These are phyloP conservation scores for Lecanicillium sp. DNA, from an alignment of 2,329 filamentous ascomycete genomes.

Conservation along the genomic window DNA sequence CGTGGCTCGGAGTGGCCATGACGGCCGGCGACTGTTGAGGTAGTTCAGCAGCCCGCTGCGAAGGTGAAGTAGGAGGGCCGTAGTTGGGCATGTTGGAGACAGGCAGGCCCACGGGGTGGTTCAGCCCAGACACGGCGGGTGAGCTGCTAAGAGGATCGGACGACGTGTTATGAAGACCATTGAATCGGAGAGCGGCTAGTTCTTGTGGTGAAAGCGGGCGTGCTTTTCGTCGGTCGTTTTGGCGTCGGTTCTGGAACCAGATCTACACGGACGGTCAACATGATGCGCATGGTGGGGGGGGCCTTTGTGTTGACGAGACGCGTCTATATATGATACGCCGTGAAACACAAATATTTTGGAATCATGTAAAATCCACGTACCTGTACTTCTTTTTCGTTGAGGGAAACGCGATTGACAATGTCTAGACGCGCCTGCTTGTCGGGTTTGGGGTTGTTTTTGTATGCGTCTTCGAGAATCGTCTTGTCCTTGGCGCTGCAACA, in stretches of 20 bases:
- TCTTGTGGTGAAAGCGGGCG: slow-evolving; percentile 75
- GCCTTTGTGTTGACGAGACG: slow-evolving; percentile 37
- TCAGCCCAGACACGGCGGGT: slow-evolving; percentile 15
- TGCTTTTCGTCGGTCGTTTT: slow-evolving; percentile 86
- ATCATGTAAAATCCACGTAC: slow-evolving; percentile 40
- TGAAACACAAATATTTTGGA: not conserved
- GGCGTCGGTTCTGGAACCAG: slow-evolving; percentile 94
- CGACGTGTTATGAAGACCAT: slow-evolving; percentile 44
- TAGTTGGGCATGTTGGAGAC: slow-evolving; percentile 16
- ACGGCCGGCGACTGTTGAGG: slow-evolving; percentile 10
- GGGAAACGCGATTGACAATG: slow-evolving; percentile 75
- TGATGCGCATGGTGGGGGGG: slow-evolving; percentile 91
- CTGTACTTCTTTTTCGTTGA: slow-evolving; percentile 95
- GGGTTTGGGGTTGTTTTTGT: slow-evolving; percentile 77
- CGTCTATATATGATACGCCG: slow-evolving; percentile 9
- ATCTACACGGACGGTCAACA: slow-evolving; percentile 77
- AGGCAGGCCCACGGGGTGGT: slow-evolving; percentile 19
- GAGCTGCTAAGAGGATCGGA: slow-evolving; percentile 32
- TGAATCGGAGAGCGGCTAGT: slow-evolving; percentile 53
- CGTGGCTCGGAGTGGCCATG: not conserved
- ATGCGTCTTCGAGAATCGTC: slow-evolving; percentile 78
- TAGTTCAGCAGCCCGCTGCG: not conserved
- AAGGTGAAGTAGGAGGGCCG: not conserved
- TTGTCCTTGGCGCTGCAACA: slow-evolving; percentile 72
- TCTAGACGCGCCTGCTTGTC: slow-evolving; percentile 81